Percentiles rank a stretch among this genome's conserved stretches.
Conservation (phyloP, 805 yeast species). For the Hanseniaspora osmophila region DNA sequence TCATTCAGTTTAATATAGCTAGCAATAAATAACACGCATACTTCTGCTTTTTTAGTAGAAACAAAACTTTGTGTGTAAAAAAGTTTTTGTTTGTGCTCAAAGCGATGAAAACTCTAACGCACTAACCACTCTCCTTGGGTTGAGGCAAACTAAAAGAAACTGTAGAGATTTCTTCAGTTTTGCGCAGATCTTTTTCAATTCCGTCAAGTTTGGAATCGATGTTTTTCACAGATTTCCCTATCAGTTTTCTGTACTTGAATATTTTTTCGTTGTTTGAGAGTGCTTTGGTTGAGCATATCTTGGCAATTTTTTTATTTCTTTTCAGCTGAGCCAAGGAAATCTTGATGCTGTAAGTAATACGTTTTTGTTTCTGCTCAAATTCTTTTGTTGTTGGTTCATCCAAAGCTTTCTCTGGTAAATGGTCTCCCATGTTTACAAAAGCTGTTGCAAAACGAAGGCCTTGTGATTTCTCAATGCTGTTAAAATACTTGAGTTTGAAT, state of each 20-base stretch:
- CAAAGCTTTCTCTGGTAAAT: too few species aligned
- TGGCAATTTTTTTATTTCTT: constrained; percentile 29
- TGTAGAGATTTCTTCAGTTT: constrained; percentile 3
- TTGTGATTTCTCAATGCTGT: too few species aligned
- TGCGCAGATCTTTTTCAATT: constrained; percentile 34
- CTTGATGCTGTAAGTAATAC: constrained; percentile 22
- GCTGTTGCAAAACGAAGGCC: too few species aligned
- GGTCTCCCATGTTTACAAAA: too few species aligned
- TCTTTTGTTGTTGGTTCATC: too few species aligned
- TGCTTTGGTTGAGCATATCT: not conserved
- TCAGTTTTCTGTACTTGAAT: constrained; percentile 60
- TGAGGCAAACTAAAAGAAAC: too few species aligned
- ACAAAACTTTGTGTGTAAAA: too few species aligned
- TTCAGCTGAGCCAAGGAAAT: constrained; percentile 40
- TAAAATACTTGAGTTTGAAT: too few species aligned
- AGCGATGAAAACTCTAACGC: not conserved
- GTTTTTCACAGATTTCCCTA: constrained; percentile 67
- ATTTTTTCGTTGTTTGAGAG: not conserved
- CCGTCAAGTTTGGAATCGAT: constrained; percentile 74
- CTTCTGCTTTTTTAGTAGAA: not conserved
- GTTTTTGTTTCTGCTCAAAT: constrained; percentile 9
- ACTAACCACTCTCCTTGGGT: too few species aligned
- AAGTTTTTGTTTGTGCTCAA: not conserved
- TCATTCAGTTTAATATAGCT: too few species aligned
- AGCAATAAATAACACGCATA: too few species aligned